These are phyloP conservation scores for Samsoniella hepiali DNA, from an alignment of 2,329 filamentous ascomycete species.

Conservation along the genomic window DNA sequence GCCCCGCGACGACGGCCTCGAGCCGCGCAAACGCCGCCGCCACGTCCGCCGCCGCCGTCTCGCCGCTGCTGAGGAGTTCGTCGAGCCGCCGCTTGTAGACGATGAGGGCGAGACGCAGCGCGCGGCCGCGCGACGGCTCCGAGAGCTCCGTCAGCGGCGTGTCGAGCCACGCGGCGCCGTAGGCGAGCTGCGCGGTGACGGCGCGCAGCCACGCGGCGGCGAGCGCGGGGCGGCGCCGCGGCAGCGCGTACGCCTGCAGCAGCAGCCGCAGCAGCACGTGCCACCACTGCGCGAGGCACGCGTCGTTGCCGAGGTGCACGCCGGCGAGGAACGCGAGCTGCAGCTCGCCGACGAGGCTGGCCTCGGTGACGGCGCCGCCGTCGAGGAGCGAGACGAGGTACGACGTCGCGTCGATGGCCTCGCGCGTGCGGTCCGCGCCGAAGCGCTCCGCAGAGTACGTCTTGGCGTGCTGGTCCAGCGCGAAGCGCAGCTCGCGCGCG, in stretches of 20 bases:
- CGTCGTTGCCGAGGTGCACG: conserved; percentile 54
- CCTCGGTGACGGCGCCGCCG: conserved; percentile 28
- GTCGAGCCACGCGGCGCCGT: conserved; percentile 47
- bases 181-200: conserved; percentile 54
- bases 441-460: conserved; percentile 40
- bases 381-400: conserved; percentile 44
- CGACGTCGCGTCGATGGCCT: conserved; percentile 47
- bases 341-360: conserved; percentile 55
- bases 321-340: conserved; percentile 59
- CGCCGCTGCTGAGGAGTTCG: conserved; percentile 35
- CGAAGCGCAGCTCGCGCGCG: conserved; percentile 45
- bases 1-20: conserved; percentile 33
- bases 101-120: conserved; percentile 47
- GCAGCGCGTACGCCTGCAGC: conserved; percentile 48
- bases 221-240: conserved; percentile 40
- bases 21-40: conserved; percentile 42
- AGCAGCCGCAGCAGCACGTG: conserved; percentile 50
- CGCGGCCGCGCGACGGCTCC: conserved; percentile 27
- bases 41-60: conserved; percentile 31
- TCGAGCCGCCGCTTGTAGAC: conserved; percentile 54
- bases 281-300: conserved; percentile 62
- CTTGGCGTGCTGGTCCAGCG: conserved; percentile 42
- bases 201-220: conserved; percentile 46
- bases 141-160: conserved; percentile 41
- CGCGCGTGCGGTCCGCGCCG: conserved; percentile 39